phyloP scores from a whole-genome alignment of 2,329 filamentous ascomycete genomes.

The Sporothrix inflata region DNA sequence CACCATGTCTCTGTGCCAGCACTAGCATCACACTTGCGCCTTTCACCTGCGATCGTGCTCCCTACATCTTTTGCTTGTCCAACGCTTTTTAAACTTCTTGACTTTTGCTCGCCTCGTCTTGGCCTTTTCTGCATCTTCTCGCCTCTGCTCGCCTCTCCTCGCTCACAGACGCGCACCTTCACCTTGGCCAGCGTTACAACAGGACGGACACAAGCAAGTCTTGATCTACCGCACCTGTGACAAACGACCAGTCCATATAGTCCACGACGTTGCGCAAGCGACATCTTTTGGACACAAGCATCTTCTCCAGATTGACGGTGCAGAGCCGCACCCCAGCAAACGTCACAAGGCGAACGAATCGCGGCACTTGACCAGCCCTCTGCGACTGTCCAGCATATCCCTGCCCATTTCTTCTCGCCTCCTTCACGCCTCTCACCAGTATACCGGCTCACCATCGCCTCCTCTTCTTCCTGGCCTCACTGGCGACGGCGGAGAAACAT shows the following conservation, averaged over 20 bases:
- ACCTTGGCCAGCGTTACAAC: slow-evolving; percentile 11
- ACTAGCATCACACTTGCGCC: slow-evolving; percentile 14
- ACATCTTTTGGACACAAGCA: background rate
- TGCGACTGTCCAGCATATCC: background rate
- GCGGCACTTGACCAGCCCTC: background rate
- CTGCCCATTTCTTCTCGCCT: background rate
- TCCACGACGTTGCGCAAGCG: slow-evolving; percentile 27
- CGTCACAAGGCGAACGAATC: background rate
- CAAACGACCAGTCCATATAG: background rate
- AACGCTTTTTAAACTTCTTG: background rate
- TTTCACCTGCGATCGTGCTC: slow-evolving; percentile 1
- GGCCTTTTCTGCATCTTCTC: background rate
- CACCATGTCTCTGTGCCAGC: slow-evolving; percentile 17
- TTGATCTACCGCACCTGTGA: slow-evolving; percentile 18
- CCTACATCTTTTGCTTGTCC: background rate
- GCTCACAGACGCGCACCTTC: background rate
- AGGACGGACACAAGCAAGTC: slow-evolving; percentile 12
- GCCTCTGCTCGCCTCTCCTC: background rate
- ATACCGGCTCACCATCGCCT: background rate
- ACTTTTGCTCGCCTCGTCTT: background rate
- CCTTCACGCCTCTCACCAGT: background rate
- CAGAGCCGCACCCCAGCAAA: slow-evolving; percentile 17
- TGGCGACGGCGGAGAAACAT: slow-evolving; percentile 5
- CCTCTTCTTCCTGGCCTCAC: background rate
- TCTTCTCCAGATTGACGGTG: background rate